phyloP scores from a whole-genome alignment of 352 stramenopile species.

The Bremia lactucae region DNA sequence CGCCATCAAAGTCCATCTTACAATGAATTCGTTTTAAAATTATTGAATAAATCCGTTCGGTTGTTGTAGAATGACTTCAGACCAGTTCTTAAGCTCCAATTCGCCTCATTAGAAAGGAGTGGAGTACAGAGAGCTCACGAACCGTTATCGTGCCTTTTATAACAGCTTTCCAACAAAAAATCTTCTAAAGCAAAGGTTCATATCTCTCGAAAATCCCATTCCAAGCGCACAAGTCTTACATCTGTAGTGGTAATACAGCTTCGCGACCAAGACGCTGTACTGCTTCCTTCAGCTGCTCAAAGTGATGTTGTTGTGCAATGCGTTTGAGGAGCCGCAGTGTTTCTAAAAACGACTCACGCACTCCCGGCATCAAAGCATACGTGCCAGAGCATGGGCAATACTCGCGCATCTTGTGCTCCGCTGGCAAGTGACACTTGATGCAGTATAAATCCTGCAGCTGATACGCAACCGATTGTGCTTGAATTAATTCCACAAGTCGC shows the following conservation, averaged over 20 bases:
- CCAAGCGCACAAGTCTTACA: too few relatives aligned
- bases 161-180: too few relatives aligned
- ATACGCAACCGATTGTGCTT: conserved; percentile 84
- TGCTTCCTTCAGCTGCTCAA: conserved; percentile 58
- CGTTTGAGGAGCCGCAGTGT: conserved; percentile 53
- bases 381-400: conserved; percentile 77
- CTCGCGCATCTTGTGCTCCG: conserved; percentile 62
- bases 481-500: conserved; percentile 85
- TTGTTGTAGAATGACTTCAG: too few relatives aligned
- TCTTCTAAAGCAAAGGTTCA: too few relatives aligned
- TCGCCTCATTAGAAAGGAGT: too few relatives aligned
- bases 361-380: conserved; percentile 29
- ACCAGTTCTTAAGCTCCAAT: too few relatives aligned
- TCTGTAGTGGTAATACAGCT: conserved; percentile 10
- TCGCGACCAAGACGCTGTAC: conserved; percentile 45
- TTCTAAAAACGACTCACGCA: conserved; percentile 33
- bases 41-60: too few relatives aligned
- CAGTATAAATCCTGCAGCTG: conserved; percentile 88
- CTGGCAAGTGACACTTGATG: conserved; percentile 62
- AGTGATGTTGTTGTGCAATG: conserved; percentile 56
- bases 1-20: too few relatives aligned
- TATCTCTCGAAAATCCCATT: too few relatives aligned
- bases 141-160: too few relatives aligned
- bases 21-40: too few relatives aligned
- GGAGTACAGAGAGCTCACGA: too few relatives aligned